A percentile compares a stretch with the other conserved stretches of the same genome.
These are phyloP conservation scores for Hygrophoropsis aurantiaca DNA, from an alignment of 768 basidiomycete species.

Conservation along the genomic window DNA sequence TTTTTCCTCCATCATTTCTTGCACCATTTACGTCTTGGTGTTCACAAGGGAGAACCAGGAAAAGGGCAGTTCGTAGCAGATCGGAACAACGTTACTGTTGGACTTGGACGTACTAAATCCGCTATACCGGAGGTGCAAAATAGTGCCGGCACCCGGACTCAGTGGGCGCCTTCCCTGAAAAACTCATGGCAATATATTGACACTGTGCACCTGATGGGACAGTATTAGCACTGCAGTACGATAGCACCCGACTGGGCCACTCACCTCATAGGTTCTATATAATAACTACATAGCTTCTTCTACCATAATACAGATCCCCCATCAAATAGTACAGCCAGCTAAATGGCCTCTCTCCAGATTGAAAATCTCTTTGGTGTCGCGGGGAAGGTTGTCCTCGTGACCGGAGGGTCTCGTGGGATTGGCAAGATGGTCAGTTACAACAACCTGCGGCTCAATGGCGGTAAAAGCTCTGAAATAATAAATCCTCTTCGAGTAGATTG, in stretches of 20 bases:
- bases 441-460: not conserved
- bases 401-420: slow-evolving; percentile 66
- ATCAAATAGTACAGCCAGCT: not conserved
- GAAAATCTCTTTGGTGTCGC: slow-evolving; percentile 48
- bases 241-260: not conserved
- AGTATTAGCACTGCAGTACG: slow-evolving; percentile 1
- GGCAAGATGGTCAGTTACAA: slow-evolving; percentile 55
- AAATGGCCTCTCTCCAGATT: slow-evolving; percentile 37
- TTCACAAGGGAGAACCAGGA: too few species aligned
- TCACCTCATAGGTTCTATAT: not conserved
- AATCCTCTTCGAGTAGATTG: slow-evolving; percentile 44
- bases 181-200: slow-evolving; percentile 15
- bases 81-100: too few species aligned
- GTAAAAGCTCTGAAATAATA: slow-evolving; percentile 3
- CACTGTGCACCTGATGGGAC: slow-evolving; percentile 1
- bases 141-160: slow-evolving; percentile 9
- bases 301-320: not conserved
- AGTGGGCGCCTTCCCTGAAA: slow-evolving; percentile 8
- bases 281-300: not conserved
- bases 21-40: too few species aligned
- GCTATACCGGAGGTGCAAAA: too few species aligned
- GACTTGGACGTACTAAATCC: too few species aligned
- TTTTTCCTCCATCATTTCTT: slow-evolving; percentile 11
- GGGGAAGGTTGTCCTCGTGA: slow-evolving; percentile 57
- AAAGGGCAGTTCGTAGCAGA: too few species aligned